Conservation (phyloP, 2,329 filamentous ascomycete genomes). For the Penicillium sp. region DNA sequence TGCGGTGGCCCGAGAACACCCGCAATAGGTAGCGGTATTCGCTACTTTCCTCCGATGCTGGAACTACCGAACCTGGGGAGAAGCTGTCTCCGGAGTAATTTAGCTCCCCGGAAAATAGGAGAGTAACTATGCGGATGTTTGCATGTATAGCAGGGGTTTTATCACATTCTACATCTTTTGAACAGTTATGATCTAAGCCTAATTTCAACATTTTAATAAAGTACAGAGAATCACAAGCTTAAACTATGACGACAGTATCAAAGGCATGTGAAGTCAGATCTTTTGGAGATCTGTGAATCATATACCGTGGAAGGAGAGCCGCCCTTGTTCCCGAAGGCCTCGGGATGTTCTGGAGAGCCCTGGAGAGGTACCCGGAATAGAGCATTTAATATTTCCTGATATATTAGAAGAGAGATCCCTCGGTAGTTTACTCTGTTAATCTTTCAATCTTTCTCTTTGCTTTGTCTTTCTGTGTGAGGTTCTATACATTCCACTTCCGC, state of each 20-base stretch:
- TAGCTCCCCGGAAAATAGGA: conserved; percentile 1
- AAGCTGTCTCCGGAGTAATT: conserved; percentile 14
- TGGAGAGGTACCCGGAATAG: conserved; percentile 5
- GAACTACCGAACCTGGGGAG: conserved; percentile 1
- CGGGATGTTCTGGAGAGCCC: conserved; percentile 17
- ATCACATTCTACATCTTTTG: background rate
- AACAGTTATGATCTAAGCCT: background rate
- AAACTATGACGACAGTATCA: conserved; percentile 22
- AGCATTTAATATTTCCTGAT: background rate
- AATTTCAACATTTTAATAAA: background rate
- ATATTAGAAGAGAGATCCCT: conserved; percentile 18
- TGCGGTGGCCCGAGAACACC: conserved; percentile 21
- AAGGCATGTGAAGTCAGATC: conserved; percentile 25
- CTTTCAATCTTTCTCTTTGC: conserved; percentile 4
- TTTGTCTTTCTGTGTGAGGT: conserved; percentile 5
- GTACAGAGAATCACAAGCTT: conserved; percentile 13
- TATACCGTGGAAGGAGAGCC: conserved; percentile 14
- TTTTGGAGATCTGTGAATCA: conserved; percentile 15
- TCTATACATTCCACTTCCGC: conserved; percentile 31
- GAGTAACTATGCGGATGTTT: background rate
- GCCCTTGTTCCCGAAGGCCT: conserved; percentile 30
- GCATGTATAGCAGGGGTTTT: background rate
- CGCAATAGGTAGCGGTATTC: conserved; percentile 14
- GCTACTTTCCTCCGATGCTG: conserved; percentile 12
- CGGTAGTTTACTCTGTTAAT: conserved; percentile 1